Percentiles rank a stretch among this genome's conserved stretches.
phyloP scores from a whole-genome alignment of 2,329 filamentous ascomycete genomes.

The Aureobasidium leucospermi region DNA sequence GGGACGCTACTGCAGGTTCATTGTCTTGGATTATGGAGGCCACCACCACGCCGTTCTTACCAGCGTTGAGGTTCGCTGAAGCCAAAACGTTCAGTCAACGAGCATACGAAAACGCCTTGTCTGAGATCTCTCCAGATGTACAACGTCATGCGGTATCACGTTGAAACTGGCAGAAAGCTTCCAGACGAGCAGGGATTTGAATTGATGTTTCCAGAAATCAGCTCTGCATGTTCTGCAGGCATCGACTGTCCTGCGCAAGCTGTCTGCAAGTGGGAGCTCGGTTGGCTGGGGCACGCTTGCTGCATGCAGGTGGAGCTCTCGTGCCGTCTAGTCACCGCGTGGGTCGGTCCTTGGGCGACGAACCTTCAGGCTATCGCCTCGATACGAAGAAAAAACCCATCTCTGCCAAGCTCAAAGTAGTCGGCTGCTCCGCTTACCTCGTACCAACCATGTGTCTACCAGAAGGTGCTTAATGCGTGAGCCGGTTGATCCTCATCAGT shows the following conservation, averaged over 20 bases:
- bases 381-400: conserved; percentile 8
- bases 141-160: background rate
- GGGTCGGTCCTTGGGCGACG: background rate
- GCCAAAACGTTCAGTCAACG: conserved; percentile 2
- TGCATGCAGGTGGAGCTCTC: conserved; percentile 10
- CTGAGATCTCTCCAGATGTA: background rate
- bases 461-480: background rate
- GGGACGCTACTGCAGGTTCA: conserved; percentile 12
- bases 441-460: background rate
- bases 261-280: background rate
- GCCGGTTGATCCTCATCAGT: conserved; percentile 14
- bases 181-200: background rate
- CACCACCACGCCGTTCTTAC: background rate
- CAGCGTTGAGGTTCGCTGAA: conserved; percentile 2
- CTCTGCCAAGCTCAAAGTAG: conserved; percentile 5
- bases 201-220: background rate
- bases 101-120: conserved; percentile 12
- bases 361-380: conserved; percentile 6
- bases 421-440: conserved; percentile 1
- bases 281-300: conserved; percentile 12
- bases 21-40: background rate
- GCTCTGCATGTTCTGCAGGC: background rate
- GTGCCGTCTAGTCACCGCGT: conserved; percentile 2
- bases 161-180: no score
- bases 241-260: background rate